A percentile compares a stretch with the other conserved stretches of the same genome.
phyloP scores from a whole-genome alignment of 352 stramenopile genomes.

The Globisporangium spinosum region DNA sequence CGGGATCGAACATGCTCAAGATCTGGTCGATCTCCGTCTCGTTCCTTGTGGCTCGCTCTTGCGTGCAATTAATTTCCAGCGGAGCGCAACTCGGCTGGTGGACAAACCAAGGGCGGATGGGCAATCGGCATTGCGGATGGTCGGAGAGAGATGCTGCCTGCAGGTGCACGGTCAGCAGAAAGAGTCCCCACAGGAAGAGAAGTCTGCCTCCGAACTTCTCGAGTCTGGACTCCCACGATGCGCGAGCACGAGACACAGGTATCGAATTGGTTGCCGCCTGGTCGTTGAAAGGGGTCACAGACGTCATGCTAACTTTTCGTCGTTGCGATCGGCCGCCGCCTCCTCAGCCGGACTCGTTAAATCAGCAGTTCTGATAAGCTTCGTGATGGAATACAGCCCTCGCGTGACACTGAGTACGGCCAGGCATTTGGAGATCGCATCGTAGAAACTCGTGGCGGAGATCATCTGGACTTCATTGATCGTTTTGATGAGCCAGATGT shows the following conservation, averaged over 20 bases:
- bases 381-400: constrained; percentile 20
- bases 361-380: constrained; percentile 14
- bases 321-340: background rate
- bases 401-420: constrained; percentile 29
- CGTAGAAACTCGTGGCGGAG: constrained; percentile 18
- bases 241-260: background rate
- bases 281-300: background rate
- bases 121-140: constrained; percentile 20
- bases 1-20: constrained; percentile 14
- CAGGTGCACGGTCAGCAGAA: constrained; percentile 17
- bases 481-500: constrained; percentile 25
- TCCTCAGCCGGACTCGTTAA: background rate
- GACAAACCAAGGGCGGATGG: constrained; percentile 26
- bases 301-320: background rate
- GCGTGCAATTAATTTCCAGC: constrained; percentile 26
- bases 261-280: background rate
- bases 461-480: constrained; percentile 26
- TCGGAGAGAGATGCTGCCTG: constrained; percentile 11
- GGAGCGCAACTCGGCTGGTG: constrained; percentile 21
- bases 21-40: constrained; percentile 18
- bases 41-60: constrained; percentile 11
- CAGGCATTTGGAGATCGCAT: constrained; percentile 22
- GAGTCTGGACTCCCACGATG: background rate
- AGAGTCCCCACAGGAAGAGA: constrained; percentile 22
- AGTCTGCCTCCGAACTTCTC: constrained; percentile 17